Percentiles rank a stretch among this genome's conserved stretches.
These are phyloP conservation scores for Penicillium sp. DNA, from an alignment of 2,329 filamentous ascomycete genomes.

Conservation along the genomic window DNA sequence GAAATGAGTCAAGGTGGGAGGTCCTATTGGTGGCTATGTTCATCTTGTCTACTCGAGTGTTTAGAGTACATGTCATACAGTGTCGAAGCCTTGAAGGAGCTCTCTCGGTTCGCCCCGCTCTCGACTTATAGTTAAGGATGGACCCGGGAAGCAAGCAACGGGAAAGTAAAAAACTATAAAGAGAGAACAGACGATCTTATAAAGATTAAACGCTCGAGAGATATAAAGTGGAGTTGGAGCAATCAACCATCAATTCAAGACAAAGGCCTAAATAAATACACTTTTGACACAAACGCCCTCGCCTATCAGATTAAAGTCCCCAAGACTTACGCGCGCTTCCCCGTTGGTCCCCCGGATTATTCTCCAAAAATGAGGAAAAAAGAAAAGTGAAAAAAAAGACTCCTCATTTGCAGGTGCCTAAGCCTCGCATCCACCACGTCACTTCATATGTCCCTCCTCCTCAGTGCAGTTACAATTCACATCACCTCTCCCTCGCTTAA, in stretches of 20 bases:
- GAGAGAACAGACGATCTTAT: background rate
- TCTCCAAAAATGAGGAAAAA: background rate
- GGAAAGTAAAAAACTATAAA: background rate
- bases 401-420: constrained; percentile 7
- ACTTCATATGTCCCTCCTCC: constrained; percentile 2
- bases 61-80: background rate
- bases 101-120: constrained; percentile 1
- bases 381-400: constrained; percentile 26
- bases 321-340: background rate
- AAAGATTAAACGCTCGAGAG: too few species aligned
- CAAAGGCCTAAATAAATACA: constrained; percentile 1
- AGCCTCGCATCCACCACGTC: background rate
- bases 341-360: background rate
- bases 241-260: background rate
- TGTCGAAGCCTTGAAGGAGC: background rate
- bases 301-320: constrained; percentile 4
- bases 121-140: constrained; percentile 2
- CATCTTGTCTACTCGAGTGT: background rate
- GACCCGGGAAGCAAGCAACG: constrained; percentile 4
- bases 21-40: background rate
- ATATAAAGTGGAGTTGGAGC: background rate
- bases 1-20: background rate
- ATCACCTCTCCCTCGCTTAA: constrained; percentile 19
- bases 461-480: background rate
- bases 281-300: constrained; percentile 17